Conservation (phyloP, 1,139 yeast species). For the Kodamaea fungicola region DNA sequence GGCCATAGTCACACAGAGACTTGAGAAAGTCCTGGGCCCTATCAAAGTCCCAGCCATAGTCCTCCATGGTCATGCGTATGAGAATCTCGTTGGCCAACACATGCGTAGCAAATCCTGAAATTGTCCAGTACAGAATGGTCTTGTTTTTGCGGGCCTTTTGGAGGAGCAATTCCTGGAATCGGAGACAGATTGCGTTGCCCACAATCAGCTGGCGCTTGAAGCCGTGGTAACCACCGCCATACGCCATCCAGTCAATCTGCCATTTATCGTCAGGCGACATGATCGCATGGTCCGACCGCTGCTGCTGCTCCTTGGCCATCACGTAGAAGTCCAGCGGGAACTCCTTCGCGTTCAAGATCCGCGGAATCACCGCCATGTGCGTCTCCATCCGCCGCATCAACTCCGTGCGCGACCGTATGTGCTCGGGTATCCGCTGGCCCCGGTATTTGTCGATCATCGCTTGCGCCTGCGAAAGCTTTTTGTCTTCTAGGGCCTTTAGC, state of each 20-base stretch:
- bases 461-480: conserved; percentile 14
- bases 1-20: conserved; percentile 56
- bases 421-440: conserved; percentile 21
- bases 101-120: conserved; percentile 50
- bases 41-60: conserved; percentile 29
- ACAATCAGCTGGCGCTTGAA: conserved; percentile 52
- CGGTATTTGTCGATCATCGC: conserved; percentile 19
- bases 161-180: conserved; percentile 25
- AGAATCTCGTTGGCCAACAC: conserved; percentile 65
- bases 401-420: conserved; percentile 22
- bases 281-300: conserved; percentile 36
- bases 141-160: conserved; percentile 27
- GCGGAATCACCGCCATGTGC: conserved; percentile 32
- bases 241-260: conserved; percentile 42
- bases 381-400: conserved; percentile 24
- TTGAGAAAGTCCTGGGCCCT: conserved; percentile 45
- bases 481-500: conserved; percentile 13
- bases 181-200: conserved; percentile 32
- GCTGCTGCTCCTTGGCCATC: conserved; percentile 39
- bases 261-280: conserved; percentile 49
- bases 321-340: conserved; percentile 46
- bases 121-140: conserved; percentile 60
- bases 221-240: conserved; percentile 64
- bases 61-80: conserved; percentile 48
- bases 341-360: conserved; percentile 40